Evolutionary conservation across 2,329 filamentous ascomycete genomes (phyloP), one percentile per base, ranked within the genome.

Genomic region (Golovinomyces cichoracearum): DNA sequence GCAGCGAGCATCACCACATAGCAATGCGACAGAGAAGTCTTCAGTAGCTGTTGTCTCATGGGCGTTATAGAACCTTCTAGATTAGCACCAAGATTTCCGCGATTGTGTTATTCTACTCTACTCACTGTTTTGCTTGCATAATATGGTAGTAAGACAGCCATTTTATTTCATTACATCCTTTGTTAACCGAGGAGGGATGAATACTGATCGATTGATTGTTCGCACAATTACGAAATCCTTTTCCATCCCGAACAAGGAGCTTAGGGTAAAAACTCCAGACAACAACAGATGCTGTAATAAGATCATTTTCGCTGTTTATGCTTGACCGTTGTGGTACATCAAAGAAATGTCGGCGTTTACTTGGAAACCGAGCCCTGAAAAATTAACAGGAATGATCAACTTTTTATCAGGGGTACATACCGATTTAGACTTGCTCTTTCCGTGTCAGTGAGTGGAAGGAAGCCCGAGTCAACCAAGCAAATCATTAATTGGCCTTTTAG

Each of bases 111-210:
- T 33, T 13, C 10, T 17, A 17, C n/a, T 33, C 12, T 41, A 68
- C 67, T 71, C 72, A 71, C 78, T 83, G 65, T 68, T 79, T 85
- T 2, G 81, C 80, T 62, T 94, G 86, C 83, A 95, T 93, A 54
- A 95, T 93, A 61, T 93, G 82, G 65, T 95, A 95, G 62, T 93
- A 98, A 0, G 83, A 90, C 41, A 98, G 66, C 76, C 83, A 95
- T 58, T 77, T 79, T 35, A 85, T 66, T 37, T 76, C 73, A 44
- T 69, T 66, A 51, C 68, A 68, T 6, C 69, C 72, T 59, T 85
- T 85, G 62, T 95, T 95, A 54, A 98, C 83, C 1, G 84, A 93
- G 0, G 80, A 82, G 0, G 85, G 82, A 55, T 93, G 84, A 19
- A 98, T 67, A 50, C 77, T 84, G 56, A 98, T 85, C 41, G 74